Base-by-base conservation (phyloP, 1,284 basidiomycete genomes). In the Cutaneotrichosporon arboriforme region DNA sequence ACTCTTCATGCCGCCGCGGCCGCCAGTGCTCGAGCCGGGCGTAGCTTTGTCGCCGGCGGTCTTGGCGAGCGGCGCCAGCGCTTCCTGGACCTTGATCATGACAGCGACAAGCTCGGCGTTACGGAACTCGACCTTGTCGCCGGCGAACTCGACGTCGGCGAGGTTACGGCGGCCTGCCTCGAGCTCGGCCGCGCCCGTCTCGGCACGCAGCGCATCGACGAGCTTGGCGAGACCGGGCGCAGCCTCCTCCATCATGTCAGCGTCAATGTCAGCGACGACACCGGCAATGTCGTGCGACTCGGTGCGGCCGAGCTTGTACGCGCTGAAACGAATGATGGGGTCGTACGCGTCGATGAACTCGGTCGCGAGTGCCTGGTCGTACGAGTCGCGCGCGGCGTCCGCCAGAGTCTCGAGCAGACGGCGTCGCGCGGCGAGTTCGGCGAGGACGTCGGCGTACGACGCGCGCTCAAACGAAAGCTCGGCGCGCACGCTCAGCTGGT, bases 101-200 rank as follows among this genome's bases (percentile, higher is more conserved):
- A 88, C 88, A 64, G 88, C 88, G 46, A 97, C 90, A 46, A 98
- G 77, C 76, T 98, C 92, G 0, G 91, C 89, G 64, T 87, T 91
- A 51, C 92, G 82, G 43, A 97, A 81, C 15, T 91, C 90, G 8
- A 97, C 83, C 3, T 83, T 81, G 63, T 87, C 81, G 10, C 83
- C 88, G 56, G 91, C 88, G 87, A 92, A 97, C 4, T 79, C 65
- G 44, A 94, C 74, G 50, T 81, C 77, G 51, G 78, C 75, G 40
- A 89, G 73, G 64, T 78, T 82, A 62, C 79, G 81, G 65, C 78
- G 80, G 35, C 74, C 78, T n/a, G 74, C 73, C 38, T 74, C 77
- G 54, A 76, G 76, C 46, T 73, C 65, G 12, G 77, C 78, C 31
- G 89, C 63, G 5, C 62, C 58, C 1, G 62, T 60, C 55, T 72